These are phyloP conservation scores for Tagetes patula DNA, from an alignment of 129 eudicot genomes.

Conservation along the genomic window DNA sequence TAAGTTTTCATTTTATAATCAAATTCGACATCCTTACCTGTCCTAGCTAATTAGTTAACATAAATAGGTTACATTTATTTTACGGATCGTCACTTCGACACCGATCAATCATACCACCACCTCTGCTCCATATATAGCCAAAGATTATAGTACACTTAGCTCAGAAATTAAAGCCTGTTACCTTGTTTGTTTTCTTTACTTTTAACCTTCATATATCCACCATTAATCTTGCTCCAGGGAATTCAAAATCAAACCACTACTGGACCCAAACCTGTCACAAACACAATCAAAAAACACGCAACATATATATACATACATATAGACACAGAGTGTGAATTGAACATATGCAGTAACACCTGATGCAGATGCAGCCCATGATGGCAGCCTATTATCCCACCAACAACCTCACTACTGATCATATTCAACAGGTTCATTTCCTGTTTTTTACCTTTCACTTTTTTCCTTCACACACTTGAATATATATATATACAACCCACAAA, in stretches of 20 bases:
- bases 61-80: too few species aligned
- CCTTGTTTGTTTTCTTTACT: conserved; percentile 41
- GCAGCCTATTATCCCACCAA: conserved; percentile 93
- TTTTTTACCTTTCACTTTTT: too few species aligned
- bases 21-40: too few species aligned
- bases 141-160: conserved; percentile 34
- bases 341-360: conserved; percentile 99
- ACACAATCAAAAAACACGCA: conserved; percentile 11
- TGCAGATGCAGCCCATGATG: conserved; percentile 99
- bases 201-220: background rate
- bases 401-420: conserved; percentile 99
- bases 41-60: too few species aligned
- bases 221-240: too few species aligned
- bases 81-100: too few species aligned
- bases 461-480: too few species aligned
- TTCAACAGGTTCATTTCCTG: conserved; percentile 70
- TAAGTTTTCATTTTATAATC: too few species aligned
- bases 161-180: conserved; percentile 31
- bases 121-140: conserved; percentile 40
- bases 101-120: conserved; percentile 13
- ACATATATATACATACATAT: conserved; percentile 8
- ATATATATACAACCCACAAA: background rate
- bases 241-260: conserved; percentile 3
- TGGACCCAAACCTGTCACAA: conserved; percentile 13
- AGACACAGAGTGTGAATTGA: conserved; percentile 9